These are phyloP conservation scores for Ramularia collo-cygni DNA, from an alignment of 2,329 filamentous ascomycete species.

Conservation along the genomic window DNA sequence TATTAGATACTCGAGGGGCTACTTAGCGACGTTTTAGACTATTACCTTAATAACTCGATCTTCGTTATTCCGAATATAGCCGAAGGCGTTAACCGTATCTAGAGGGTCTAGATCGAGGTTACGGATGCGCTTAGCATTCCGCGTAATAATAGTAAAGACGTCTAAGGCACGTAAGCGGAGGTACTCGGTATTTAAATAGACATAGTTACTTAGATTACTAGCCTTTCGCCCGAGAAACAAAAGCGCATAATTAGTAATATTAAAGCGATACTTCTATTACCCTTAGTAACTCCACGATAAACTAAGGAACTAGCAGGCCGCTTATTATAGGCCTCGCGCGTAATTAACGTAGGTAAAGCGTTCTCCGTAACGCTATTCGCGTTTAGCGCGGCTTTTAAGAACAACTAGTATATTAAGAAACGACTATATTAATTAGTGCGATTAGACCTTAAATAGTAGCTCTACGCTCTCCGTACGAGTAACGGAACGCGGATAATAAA, in stretches of 20 bases:
- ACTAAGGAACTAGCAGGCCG: neutral
- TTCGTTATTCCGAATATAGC: neutral
- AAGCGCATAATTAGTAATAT: neutral
- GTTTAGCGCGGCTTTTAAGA: neutral
- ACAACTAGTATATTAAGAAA: neutral
- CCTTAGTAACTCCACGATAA: neutral
- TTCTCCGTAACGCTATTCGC: neutral
- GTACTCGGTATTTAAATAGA: neutral
- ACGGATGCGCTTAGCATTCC: neutral
- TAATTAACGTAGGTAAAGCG: neutral
- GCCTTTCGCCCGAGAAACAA: neutral
- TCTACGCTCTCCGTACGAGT: neutral
- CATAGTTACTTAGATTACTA: neutral
- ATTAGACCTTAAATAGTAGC: neutral
- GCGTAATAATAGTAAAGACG: neutral
- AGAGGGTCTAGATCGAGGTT: neutral
- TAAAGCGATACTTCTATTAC: neutral
- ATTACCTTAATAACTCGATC: constrained; percentile 4
- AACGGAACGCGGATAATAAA: neutral
- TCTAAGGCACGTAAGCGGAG: neutral
- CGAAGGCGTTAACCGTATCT: neutral
- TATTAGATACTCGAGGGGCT: neutral
- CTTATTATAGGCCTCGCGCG: neutral
- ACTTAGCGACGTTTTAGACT: neutral
- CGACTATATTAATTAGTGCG: neutral